Conservation (phyloP, 306 rosid species). For the Lathyrus oleraceus region DNA sequence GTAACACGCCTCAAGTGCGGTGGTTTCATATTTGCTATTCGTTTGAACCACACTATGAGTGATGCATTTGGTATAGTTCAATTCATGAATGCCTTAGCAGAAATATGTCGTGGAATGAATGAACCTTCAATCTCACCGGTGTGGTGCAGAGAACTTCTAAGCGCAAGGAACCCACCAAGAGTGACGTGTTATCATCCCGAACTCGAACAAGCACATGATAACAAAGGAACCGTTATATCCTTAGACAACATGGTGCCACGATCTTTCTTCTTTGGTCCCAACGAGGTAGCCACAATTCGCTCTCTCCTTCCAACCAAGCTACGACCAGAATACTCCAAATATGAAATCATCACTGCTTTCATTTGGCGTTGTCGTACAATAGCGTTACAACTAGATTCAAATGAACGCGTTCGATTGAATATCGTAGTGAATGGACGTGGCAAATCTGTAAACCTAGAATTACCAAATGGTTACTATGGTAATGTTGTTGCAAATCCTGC, state of each 20-base stretch:
- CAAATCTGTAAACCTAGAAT: conserved; percentile 40
- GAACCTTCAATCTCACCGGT: neutral
- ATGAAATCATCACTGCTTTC: neutral
- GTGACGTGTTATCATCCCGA: neutral
- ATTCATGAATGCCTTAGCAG: conserved; percentile 39
- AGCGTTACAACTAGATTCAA: neutral
- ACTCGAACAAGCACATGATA: neutral
- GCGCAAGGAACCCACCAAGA: conserved; percentile 16
- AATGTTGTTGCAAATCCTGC: conserved; percentile 47
- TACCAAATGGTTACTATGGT: conserved; percentile 60
- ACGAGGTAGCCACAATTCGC: neutral
- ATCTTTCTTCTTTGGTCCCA: neutral
- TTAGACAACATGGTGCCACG: neutral
- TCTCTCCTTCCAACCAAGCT: neutral
- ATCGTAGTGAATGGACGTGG: conserved; percentile 20
- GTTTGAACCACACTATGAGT: conserved; percentile 55
- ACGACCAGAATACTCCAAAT: neutral
- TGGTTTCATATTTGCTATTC: conserved; percentile 28
- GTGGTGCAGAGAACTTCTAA: neutral
- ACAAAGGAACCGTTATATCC: neutral
- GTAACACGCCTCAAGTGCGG: conserved; percentile 24
- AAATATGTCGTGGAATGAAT: neutral
- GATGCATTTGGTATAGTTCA: conserved; percentile 48
- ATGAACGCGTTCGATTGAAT: neutral
- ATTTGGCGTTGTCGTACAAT: conserved; percentile 6